Conservation (phyloP, 495 filamentous ascomycete genomes). For the Filosporella fistucella region DNA sequence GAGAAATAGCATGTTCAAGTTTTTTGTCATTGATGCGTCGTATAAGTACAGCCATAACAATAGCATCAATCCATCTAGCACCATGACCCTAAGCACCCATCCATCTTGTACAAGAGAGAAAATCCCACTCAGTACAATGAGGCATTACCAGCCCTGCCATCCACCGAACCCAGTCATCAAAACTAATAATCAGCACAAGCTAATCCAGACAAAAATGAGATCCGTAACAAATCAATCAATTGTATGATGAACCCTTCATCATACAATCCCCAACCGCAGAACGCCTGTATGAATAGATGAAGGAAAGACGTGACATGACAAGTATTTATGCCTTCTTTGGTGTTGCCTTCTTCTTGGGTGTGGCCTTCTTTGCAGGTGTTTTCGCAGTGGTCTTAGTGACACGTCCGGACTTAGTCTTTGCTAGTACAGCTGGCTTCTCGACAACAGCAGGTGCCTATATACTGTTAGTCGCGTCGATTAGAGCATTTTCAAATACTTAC, state of each 20-base stretch:
- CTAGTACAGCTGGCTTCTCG: slow-evolving; percentile 59
- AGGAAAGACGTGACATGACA: slow-evolving; percentile 2
- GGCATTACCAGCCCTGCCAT: not conserved
- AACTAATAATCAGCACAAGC: not conserved
- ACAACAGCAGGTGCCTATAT: slow-evolving; percentile 47
- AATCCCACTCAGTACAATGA: not conserved
- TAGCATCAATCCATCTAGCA: not conserved
- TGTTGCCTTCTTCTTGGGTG: slow-evolving; percentile 37
- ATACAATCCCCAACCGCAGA: slow-evolving; percentile 1
- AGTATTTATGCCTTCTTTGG: slow-evolving; percentile 44
- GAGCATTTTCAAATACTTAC: slow-evolving; percentile 1
- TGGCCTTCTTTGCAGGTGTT: slow-evolving; percentile 46
- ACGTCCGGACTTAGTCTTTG: slow-evolving; percentile 79
- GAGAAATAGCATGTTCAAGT: not conserved
- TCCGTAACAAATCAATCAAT: not conserved
- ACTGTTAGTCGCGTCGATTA: slow-evolving; percentile 29
- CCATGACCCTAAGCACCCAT: not conserved
- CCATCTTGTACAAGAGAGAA: not conserved
- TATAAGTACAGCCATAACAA: slow-evolving; percentile 16
- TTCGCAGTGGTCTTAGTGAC: slow-evolving; percentile 67
- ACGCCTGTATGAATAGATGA: slow-evolving; percentile 11
- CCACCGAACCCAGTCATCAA: slow-evolving; percentile 7
- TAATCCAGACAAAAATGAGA: slow-evolving; percentile 4
- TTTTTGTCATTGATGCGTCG: slow-evolving; percentile 11
- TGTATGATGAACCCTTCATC: not conserved